Conservation (phyloP, 2,329 filamentous ascomycete species). For the Colletotrichum chlorophyti region DNA sequence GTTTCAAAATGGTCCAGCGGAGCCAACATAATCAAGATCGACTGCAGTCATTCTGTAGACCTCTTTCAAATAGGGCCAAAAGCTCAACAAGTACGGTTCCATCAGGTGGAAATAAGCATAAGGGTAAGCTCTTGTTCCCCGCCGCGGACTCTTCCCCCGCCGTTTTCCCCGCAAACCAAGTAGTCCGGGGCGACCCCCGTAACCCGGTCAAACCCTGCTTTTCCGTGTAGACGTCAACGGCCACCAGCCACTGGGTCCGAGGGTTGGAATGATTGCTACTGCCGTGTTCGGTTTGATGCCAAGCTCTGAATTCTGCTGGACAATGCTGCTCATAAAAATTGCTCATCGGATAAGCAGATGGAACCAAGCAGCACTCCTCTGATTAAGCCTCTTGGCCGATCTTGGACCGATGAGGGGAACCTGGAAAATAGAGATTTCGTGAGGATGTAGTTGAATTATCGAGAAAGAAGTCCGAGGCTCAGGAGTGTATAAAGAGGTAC, state of each 20-base stretch:
- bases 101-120: slow-evolving; percentile 11
- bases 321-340: background rate
- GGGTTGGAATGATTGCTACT: background rate
- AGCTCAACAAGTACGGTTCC: background rate
- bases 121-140: slow-evolving; percentile 4
- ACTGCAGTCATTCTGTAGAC: too few species aligned
- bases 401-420: slow-evolving; percentile 20
- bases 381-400: slow-evolving; percentile 3
- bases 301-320: background rate
- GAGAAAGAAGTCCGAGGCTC: background rate
- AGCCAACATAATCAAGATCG: too few species aligned
- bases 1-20: background rate
- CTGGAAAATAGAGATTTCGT: slow-evolving; percentile 6
- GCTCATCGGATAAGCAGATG: slow-evolving; percentile 13
- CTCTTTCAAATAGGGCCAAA: too few species aligned
- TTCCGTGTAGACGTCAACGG: slow-evolving; percentile 6
- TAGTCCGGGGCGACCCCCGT: slow-evolving; percentile 1
- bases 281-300: background rate
- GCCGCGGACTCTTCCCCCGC: background rate
- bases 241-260: background rate
- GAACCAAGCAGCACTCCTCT: background rate
- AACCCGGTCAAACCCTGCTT: slow-evolving; percentile 10
- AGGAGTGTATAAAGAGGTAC: slow-evolving; percentile 3
- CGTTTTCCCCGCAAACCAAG: slow-evolving; percentile 13
- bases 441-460: background rate